These are phyloP conservation scores for Rhizopogon rudus DNA, from an alignment of 768 basidiomycete species.

Conservation along the genomic window DNA sequence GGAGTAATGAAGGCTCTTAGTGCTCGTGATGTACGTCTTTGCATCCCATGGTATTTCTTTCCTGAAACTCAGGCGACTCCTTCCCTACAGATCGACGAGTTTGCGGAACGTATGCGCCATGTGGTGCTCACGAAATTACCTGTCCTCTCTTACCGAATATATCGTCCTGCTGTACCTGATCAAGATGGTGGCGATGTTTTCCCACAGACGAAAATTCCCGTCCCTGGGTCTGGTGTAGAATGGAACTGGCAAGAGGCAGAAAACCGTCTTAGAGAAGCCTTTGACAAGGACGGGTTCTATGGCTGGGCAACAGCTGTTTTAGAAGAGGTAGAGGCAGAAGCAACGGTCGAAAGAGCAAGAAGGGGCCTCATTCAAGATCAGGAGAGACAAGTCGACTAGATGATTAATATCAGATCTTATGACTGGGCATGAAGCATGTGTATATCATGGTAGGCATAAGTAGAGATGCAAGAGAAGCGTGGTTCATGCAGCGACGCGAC, in stretches of 20 bases:
- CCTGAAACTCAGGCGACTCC: not conserved
- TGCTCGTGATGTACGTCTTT: slow-evolving; percentile 47
- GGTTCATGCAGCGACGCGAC: slow-evolving; percentile 6
- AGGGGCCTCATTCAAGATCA: not conserved
- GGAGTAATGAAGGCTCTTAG: slow-evolving; percentile 49
- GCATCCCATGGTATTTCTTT: not conserved
- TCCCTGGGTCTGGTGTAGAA: slow-evolving; percentile 1
- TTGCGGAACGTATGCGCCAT: slow-evolving; percentile 52
- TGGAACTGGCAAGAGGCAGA: slow-evolving; percentile 56
- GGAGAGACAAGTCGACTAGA: not conserved
- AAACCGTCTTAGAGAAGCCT: slow-evolving; percentile 48
- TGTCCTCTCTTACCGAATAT: slow-evolving; percentile 44
- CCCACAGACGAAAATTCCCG: not conserved
- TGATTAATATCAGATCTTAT: not conserved
- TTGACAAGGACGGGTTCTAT: slow-evolving; percentile 51
- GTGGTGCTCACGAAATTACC: slow-evolving; percentile 45
- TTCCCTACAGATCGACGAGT: slow-evolving; percentile 46
- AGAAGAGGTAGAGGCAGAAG: slow-evolving; percentile 57
- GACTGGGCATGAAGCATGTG: slow-evolving; percentile 8
- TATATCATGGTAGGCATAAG: slow-evolving; percentile 19
- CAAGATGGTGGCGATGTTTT: slow-evolving; percentile 13
- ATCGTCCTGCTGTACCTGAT: slow-evolving; percentile 34
- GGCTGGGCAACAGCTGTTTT: slow-evolving; percentile 50
- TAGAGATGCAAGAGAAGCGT: slow-evolving; percentile 9
- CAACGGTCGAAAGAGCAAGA: slow-evolving; percentile 39